These are phyloP conservation scores for Chrysoporthe deuterocubensis DNA, from an alignment of 2,329 filamentous ascomycete species.

Conservation along the genomic window DNA sequence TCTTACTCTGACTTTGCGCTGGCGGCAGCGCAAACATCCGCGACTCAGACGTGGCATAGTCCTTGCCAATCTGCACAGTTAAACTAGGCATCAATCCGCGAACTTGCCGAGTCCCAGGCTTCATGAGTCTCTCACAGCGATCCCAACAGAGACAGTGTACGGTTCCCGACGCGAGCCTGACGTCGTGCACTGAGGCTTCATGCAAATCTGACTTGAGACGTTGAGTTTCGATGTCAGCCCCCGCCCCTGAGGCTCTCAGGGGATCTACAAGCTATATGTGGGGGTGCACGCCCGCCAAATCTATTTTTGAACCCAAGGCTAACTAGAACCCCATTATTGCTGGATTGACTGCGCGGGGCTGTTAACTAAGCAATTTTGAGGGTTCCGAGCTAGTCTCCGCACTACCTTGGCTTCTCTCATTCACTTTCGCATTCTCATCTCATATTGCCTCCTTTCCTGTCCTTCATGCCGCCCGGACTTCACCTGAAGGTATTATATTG, in stretches of 20 bases:
- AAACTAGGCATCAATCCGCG: background rate
- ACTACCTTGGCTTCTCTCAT: too few species aligned
- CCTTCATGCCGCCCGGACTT: too few species aligned
- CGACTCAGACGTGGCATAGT: conserved; percentile 31
- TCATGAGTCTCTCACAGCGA: background rate
- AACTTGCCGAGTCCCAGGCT: background rate
- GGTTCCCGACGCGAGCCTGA: background rate
- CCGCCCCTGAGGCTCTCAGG: background rate
- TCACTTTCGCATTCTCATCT: too few species aligned
- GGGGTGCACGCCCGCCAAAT: background rate
- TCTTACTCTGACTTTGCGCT: conserved; percentile 37
- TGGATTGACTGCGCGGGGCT: too few species aligned
- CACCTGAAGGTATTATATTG: too few species aligned
- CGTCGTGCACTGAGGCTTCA: background rate
- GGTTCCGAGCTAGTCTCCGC: too few species aligned
- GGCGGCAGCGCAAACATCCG: conserved; percentile 40
- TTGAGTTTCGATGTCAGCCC: background rate
- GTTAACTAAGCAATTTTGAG: too few species aligned
- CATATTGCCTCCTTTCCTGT: too few species aligned
- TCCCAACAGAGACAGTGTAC: background rate
- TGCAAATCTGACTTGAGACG: background rate
- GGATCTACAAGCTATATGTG: background rate
- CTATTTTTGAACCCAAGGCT: background rate
- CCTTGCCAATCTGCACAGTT: background rate
- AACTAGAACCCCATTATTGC: conserved; percentile 23